Evolutionary conservation across 805 yeast species (phyloP).

Genomic region (Diddensiella caesifluorescens): DNA sequence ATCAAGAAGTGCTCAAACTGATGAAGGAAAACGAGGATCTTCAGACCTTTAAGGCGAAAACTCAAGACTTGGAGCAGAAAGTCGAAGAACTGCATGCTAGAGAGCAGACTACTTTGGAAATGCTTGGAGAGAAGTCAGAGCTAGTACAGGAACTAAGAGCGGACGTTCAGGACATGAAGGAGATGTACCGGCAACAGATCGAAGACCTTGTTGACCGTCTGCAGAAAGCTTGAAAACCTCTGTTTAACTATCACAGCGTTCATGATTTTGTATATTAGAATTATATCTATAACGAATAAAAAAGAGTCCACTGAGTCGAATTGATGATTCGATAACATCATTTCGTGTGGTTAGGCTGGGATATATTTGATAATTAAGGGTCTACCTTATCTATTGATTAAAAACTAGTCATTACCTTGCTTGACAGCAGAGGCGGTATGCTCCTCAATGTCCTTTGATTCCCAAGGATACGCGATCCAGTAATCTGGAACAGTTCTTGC

Average conservation of each 20-base stretch:
- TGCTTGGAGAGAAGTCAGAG: conserved; percentile 85
- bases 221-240: too few species aligned
- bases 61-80: conserved; percentile 30
- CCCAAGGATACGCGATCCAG: conserved; percentile 94
- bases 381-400: background rate
- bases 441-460: conserved; percentile 70
- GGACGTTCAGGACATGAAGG: conserved; percentile 85
- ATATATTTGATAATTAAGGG: background rate
- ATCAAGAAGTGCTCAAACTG: conserved; percentile 58
- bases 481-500: conserved; percentile 70
- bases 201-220: conserved; percentile 70
- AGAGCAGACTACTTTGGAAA: conserved; percentile 55
- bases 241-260: too few species aligned
- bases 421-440: conserved; percentile 61
- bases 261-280: too few species aligned
- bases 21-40: conserved; percentile 52
- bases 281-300: too few species aligned
- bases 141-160: conserved; percentile 77
- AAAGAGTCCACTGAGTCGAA: too few species aligned
- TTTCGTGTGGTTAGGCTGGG: too few species aligned
- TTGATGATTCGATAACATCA: too few species aligned
- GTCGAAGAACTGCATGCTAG: conserved; percentile 39
- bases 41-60: conserved; percentile 31
- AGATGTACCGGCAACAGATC: conserved; percentile 74
- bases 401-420: conserved; percentile 55